These are phyloP conservation scores for Podaxis sp. DNA, from an alignment of 768 basidiomycete species.

Conservation along the genomic window DNA sequence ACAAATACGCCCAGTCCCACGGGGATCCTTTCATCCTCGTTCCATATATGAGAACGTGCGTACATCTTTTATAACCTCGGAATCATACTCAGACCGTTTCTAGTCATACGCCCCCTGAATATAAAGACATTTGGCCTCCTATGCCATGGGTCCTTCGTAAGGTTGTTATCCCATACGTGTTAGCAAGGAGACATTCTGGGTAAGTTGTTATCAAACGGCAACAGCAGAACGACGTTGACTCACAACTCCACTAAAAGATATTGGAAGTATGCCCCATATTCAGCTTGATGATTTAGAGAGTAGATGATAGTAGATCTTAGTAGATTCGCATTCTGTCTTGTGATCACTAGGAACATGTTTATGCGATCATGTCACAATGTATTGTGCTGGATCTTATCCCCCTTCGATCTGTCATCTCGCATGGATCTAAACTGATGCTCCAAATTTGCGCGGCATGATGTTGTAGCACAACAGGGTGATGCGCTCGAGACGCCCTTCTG, in stretches of 20 bases:
- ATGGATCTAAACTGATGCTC: not conserved
- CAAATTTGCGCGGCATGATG: not conserved
- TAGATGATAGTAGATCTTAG: not conserved
- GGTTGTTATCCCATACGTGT: not conserved
- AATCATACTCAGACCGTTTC: not conserved
- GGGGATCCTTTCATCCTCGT: slow-evolving; percentile 5
- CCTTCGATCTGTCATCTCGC: not conserved
- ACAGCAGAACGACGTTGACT: not conserved
- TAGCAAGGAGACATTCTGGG: slow-evolving; percentile 2
- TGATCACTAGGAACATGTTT: not conserved
- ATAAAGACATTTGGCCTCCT: not conserved
- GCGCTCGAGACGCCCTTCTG: too few relatives aligned
- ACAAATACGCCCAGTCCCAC: not conserved
- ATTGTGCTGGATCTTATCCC: too few relatives aligned
- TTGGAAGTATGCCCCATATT: slow-evolving; percentile 7
- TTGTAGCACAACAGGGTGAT: too few relatives aligned
- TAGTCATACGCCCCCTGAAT: slow-evolving; percentile 3
- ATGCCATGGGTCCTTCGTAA: slow-evolving; percentile 5
- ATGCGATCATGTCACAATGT: too few relatives aligned
- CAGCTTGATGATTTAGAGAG: not conserved
- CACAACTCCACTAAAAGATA: not conserved
- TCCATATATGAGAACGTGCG: slow-evolving; percentile 2
- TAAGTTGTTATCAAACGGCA: not conserved
- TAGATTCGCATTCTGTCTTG: not conserved
- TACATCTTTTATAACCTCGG: not conserved